These are phyloP conservation scores for Chlorophyllum brunneum DNA, from an alignment of 768 basidiomycete genomes.

Conservation along the genomic window DNA sequence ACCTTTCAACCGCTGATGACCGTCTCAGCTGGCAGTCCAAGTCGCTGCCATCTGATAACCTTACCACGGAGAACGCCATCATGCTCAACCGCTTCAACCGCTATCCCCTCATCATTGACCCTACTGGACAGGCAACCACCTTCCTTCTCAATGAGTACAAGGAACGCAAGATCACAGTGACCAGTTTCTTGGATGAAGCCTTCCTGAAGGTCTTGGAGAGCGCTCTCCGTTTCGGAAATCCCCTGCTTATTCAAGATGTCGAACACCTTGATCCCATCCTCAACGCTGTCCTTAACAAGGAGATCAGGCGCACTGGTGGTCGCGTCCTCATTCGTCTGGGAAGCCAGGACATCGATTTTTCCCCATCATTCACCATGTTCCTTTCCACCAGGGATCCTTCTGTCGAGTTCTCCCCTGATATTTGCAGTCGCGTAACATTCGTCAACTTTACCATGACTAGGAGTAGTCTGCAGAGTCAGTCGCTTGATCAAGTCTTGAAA, in stretches of 20 bases:
- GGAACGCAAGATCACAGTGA: slow-evolving; percentile 95
- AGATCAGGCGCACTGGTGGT: slow-evolving; percentile 93
- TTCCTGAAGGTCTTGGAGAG: slow-evolving; percentile 99
- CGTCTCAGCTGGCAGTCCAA: slow-evolving; percentile 95
- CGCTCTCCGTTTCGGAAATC: slow-evolving; percentile 98
- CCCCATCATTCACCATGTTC: slow-evolving; percentile 99
- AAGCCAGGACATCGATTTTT: slow-evolving; percentile 98
- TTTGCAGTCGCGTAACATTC: slow-evolving; percentile 95
- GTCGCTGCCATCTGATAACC: slow-evolving; percentile 90
- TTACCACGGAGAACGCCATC: slow-evolving; percentile 99
- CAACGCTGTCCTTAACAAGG: slow-evolving; percentile 95
- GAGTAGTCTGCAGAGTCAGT: slow-evolving; percentile 97
- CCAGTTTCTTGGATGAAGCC: slow-evolving; percentile 97
- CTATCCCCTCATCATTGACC: slow-evolving; percentile 96
- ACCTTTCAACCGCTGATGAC: slow-evolving; percentile 95
- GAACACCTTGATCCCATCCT: slow-evolving; percentile 97
- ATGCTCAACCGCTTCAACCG: slow-evolving; percentile 98
- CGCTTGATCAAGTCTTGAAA: slow-evolving; percentile 93
- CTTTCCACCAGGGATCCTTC: slow-evolving; percentile 96
- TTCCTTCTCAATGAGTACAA: slow-evolving; percentile 94
- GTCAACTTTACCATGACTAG: slow-evolving; percentile 99
- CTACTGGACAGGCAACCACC: slow-evolving; percentile 93
- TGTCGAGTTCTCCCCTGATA: slow-evolving; percentile 96
- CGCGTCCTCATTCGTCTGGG: slow-evolving; percentile 96
- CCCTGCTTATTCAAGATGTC: slow-evolving; percentile 95